Evolutionary conservation across 1,284 basidiomycete genomes (phyloP).

Genomic region (Ceratorhiza oryzae-sativae): DNA sequence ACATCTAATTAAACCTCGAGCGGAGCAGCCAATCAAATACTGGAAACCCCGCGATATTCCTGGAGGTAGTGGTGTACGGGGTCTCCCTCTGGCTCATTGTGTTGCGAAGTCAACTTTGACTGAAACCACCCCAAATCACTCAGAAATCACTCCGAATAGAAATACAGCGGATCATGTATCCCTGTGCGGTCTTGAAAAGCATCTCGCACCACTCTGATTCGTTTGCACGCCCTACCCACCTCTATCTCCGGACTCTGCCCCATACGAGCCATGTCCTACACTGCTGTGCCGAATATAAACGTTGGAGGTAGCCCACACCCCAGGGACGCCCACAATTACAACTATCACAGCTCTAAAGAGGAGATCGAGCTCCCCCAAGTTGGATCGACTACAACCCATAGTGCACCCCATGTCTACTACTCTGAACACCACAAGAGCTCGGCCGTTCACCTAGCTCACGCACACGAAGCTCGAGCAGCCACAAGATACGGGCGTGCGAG

Average conservation of each 20-base stretch:
- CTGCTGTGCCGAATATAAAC: not conserved
- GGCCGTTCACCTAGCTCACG: constrained; percentile 8
- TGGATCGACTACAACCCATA: not conserved
- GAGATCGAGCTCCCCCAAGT: constrained; percentile 14
- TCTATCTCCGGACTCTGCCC: too few relatives aligned
- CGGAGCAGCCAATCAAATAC: not conserved
- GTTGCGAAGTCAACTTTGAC: not conserved
- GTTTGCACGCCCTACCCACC: not conserved
- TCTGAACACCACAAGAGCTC: constrained; percentile 8
- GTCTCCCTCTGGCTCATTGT: not conserved
- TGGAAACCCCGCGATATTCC: not conserved
- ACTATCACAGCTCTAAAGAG: not conserved
- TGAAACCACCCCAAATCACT: not conserved
- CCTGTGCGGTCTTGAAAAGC: not conserved
- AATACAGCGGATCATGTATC: not conserved
- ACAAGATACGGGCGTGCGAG: not conserved
- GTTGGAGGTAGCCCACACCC: not conserved
- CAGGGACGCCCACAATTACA: not conserved
- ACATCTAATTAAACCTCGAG: too few relatives aligned
- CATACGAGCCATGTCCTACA: constrained; percentile 19
- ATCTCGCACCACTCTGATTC: not conserved
- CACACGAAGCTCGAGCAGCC: not conserved
- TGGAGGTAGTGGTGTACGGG: not conserved
- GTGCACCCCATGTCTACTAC: not conserved
- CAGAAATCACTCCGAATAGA: not conserved